Evolutionary conservation across 2,329 filamentous ascomycete genomes (phyloP).

Genomic region (Colletotrichum musae): DNA sequence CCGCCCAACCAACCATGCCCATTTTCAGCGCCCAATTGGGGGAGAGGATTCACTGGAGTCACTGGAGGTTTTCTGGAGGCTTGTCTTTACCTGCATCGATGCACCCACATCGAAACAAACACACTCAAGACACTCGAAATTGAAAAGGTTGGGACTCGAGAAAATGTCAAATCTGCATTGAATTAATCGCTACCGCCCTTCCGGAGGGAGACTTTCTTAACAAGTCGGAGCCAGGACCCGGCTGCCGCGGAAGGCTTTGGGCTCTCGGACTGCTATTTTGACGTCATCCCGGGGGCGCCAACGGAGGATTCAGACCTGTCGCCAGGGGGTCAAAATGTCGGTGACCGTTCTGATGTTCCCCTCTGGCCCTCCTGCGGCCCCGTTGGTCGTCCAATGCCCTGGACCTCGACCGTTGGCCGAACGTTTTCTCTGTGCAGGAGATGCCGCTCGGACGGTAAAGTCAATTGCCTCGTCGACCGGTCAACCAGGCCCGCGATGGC

Average conservation of each 20-base stretch:
- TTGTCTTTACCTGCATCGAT: no score
- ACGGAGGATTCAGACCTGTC: conserved; percentile 10
- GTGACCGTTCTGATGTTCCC: conserved; percentile 13
- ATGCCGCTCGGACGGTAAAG: conserved; percentile 26
- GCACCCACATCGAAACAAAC: background rate
- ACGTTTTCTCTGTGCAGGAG: conserved; percentile 9
- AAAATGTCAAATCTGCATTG: background rate
- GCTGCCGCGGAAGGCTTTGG: background rate
- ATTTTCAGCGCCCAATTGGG: conserved; percentile 24
- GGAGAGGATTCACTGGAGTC: no score
- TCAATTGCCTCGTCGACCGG: conserved; percentile 5
- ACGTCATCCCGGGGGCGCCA: conserved; percentile 27
- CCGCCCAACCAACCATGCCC: conserved; percentile 26
- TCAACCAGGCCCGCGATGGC: background rate
- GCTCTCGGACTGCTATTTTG: conserved; percentile 3
- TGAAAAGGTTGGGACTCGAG: background rate
- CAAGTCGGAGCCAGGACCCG: background rate
- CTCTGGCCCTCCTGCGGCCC: background rate
- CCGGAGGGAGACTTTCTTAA: no score
- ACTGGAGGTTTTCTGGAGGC: no score
- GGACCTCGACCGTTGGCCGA: background rate
- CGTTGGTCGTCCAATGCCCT: conserved; percentile 18
- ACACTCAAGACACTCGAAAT: background rate
- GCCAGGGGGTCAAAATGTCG: conserved; percentile 38
- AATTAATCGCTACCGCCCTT: background rate